Percentiles rank a stretch among this genome's conserved stretches.
These are phyloP conservation scores for Megacollybia marginata DNA, from an alignment of 768 basidiomycete species.

Conservation along the genomic window DNA sequence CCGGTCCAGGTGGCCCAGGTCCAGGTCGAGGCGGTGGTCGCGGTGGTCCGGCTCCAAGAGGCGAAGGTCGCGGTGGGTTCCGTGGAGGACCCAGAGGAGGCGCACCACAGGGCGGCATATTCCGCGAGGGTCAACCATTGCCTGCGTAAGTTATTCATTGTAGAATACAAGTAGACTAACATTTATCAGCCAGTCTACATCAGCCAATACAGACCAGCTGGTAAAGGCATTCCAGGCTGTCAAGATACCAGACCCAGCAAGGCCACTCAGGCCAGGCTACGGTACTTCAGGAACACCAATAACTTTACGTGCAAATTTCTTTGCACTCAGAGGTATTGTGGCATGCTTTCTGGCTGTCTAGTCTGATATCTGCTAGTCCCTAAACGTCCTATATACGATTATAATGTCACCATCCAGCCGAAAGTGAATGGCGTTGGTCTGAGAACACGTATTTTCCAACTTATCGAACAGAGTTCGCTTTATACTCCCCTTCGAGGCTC, in stretches of 20 bases:
- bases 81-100: constrained; percentile 12
- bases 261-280: constrained; percentile 50
- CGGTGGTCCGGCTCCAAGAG: constrained; percentile 9
- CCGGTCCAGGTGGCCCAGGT: constrained; percentile 9
- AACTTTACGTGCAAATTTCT: constrained; percentile 57
- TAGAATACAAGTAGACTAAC: background rate
- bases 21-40: constrained; percentile 11
- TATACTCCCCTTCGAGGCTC: constrained; percentile 29
- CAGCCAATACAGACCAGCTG: constrained; percentile 25
- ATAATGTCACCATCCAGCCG: constrained; percentile 44
- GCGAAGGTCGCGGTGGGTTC: constrained; percentile 4
- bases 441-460: constrained; percentile 44
- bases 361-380: constrained; percentile 18
- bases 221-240: constrained; percentile 30
- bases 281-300: constrained; percentile 43
- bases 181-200: background rate
- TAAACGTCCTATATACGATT: constrained; percentile 45
- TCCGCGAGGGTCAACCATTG: constrained; percentile 28
- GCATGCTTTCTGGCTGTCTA: background rate
- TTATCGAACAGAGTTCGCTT: constrained; percentile 37
- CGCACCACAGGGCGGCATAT: constrained; percentile 23
- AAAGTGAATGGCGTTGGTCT: constrained; percentile 35
- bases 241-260: constrained; percentile 20
- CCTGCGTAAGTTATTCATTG: constrained; percentile 25
- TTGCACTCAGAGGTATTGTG: constrained; percentile 29